Evolutionary conservation across 2,329 filamentous ascomycete genomes (phyloP).

Genomic region (Ascochyta rabiei): DNA sequence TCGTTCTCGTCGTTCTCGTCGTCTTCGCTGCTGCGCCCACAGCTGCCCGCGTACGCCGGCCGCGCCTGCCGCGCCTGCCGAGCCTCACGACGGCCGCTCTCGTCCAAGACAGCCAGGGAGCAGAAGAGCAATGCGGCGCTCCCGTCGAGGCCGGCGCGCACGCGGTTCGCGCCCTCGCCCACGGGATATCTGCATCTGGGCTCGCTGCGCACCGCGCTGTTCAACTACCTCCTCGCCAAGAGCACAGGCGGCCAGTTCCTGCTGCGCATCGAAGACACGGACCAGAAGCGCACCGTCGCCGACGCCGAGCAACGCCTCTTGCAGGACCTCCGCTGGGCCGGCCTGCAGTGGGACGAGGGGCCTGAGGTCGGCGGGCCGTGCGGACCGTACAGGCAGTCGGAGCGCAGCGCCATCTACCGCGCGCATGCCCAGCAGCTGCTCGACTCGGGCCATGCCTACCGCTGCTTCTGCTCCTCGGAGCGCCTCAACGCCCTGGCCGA

Average conservation of each 20-base stretch:
- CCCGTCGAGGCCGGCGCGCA: conserved; percentile 56
- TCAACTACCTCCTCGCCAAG: conserved; percentile 90
- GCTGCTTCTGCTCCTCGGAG: conserved; percentile 86
- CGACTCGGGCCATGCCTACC: conserved; percentile 76
- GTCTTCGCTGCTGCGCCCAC: conserved; percentile 27
- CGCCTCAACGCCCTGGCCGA: conserved; percentile 71
- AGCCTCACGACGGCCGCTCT: conserved; percentile 17
- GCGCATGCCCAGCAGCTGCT: conserved; percentile 73
- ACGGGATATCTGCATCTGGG: conserved; percentile 94
- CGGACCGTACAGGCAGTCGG: conserved; percentile 88
- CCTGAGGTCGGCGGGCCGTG: conserved; percentile 80
- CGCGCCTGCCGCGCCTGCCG: conserved; percentile 35
- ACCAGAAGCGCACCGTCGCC: conserved; percentile 81
- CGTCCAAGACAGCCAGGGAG: conserved; percentile 17
- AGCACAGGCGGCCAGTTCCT: conserved; percentile 89
- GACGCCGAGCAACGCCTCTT: conserved; percentile 81
- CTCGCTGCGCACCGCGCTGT: conserved; percentile 89
- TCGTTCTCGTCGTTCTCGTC: too few species aligned
- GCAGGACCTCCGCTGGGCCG: conserved; percentile 85
- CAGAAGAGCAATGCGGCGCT: conserved; percentile 23
- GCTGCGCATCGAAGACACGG: conserved; percentile 91
- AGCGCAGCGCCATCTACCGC: conserved; percentile 75
- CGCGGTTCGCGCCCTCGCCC: conserved; percentile 93
- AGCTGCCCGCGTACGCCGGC: conserved; percentile 35
- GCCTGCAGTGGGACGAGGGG: conserved; percentile 91